Percentiles rank a stretch among this genome's conserved stretches.
Conservation (phyloP, 2,329 filamentous ascomycete genomes). For the Fusarium pilosicola region DNA sequence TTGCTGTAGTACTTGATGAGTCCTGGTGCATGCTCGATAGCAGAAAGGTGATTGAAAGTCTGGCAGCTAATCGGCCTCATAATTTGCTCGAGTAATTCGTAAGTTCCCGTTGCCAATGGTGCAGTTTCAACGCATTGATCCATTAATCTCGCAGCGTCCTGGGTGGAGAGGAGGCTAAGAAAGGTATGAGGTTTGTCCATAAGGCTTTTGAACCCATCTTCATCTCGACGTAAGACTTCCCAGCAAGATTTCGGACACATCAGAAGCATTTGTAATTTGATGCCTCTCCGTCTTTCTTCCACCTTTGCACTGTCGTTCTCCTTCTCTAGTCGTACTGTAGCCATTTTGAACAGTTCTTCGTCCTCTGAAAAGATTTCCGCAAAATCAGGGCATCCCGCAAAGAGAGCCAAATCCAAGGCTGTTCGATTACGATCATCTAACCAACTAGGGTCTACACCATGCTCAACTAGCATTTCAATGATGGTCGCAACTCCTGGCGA, state of each 20-base stretch:
- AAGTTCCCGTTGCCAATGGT: neutral
- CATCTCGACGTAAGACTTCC: neutral
- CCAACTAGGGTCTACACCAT: neutral
- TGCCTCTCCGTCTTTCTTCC: neutral
- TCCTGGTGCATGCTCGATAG: neutral
- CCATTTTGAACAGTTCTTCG: constrained; percentile 1
- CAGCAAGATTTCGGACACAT: constrained; percentile 7
- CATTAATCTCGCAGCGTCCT: constrained; percentile 8
- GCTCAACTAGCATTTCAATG: constrained; percentile 16
- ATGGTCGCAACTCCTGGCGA: constrained; percentile 9
- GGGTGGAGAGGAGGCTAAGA: neutral
- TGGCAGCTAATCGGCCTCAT: neutral
- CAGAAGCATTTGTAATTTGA: constrained; percentile 25
- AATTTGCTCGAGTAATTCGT: constrained; percentile 1
- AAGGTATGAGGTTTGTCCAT: neutral
- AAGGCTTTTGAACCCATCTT: neutral
- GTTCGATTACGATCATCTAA: neutral
- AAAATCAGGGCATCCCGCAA: constrained; percentile 10
- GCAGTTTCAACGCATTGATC: neutral
- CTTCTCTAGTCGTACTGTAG: neutral
- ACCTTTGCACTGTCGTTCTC: too few relatives aligned
- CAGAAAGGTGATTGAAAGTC: neutral
- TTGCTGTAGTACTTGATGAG: constrained; percentile 16
- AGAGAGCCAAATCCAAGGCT: constrained; percentile 29
- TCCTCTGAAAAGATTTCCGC: constrained; percentile 15